Percentiles rank a stretch among this genome's conserved stretches.
Evolutionary conservation across 305 asterid genomes (phyloP).

Genomic region (Andrographis paniculata): DNA sequence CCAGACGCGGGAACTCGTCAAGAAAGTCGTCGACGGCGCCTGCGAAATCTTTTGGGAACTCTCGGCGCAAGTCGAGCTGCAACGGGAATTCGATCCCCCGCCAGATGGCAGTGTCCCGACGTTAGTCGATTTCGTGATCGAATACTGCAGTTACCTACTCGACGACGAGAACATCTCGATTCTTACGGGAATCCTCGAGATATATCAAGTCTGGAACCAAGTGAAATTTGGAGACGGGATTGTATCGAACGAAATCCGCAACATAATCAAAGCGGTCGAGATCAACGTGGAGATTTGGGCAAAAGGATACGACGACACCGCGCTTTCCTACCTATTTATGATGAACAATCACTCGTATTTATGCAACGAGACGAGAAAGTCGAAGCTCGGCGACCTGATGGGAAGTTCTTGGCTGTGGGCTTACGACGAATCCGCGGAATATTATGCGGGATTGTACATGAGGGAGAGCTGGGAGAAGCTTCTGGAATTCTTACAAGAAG

Average conservation of each 20-base stretch:
- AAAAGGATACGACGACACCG: slow-evolving; percentile 30
- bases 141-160: slow-evolving; percentile 55
- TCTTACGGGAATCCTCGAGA: slow-evolving; percentile 53
- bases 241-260: slow-evolving; percentile 36
- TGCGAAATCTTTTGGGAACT: slow-evolving; percentile 66
- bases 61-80: slow-evolving; percentile 58
- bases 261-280: slow-evolving; percentile 44
- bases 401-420: slow-evolving; percentile 54
- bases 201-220: slow-evolving; percentile 52
- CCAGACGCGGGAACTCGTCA: slow-evolving; percentile 55
- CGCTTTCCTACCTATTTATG: slow-evolving; percentile 55
- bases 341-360: slow-evolving; percentile 62
- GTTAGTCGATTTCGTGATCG: slow-evolving; percentile 49
- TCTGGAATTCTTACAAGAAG: slow-evolving; percentile 38
- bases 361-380: slow-evolving; percentile 34
- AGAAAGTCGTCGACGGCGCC: slow-evolving; percentile 49
- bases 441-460: slow-evolving; percentile 39
- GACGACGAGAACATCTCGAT: slow-evolving; percentile 47
- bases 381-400: slow-evolving; percentile 64
- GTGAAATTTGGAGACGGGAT: slow-evolving; percentile 26
- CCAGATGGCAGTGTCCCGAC: slow-evolving; percentile 53
- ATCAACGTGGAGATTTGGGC: slow-evolving; percentile 66
- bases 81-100: slow-evolving; percentile 47
- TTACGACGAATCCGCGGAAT: slow-evolving; percentile 41
- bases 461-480: slow-evolving; percentile 73